Evolutionary conservation across 2,329 filamentous ascomycete species (phyloP).

Genomic region (Metarhizium guizhouense): DNA sequence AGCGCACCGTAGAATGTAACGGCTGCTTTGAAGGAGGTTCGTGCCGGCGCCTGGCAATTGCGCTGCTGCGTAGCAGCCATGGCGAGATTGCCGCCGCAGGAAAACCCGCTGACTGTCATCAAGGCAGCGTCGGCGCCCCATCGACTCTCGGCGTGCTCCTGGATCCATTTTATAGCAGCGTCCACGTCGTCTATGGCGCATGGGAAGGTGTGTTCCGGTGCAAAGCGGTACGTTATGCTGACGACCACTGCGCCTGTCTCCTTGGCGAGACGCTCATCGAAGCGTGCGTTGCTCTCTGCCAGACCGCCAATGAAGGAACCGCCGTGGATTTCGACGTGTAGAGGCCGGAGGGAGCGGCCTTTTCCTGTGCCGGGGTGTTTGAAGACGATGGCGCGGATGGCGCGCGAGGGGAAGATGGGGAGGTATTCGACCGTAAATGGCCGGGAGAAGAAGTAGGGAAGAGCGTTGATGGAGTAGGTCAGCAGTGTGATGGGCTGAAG

Average conservation of each 20-base stretch:
- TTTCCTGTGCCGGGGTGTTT: too few species aligned
- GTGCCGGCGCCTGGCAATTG: constrained; percentile 10
- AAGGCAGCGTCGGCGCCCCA: constrained; percentile 25
- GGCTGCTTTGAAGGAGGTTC: too few species aligned
- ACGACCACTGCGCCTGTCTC: constrained; percentile 35
- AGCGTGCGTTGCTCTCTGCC: too few species aligned
- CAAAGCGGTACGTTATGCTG: constrained; percentile 41
- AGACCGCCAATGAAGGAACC: too few species aligned
- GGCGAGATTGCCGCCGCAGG: constrained; percentile 34
- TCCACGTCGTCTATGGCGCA: constrained; percentile 37
- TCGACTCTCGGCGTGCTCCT: too few species aligned
- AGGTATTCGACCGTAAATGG: constrained; percentile 26
- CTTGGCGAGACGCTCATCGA: constrained; percentile 6
- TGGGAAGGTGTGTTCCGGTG: constrained; percentile 42
- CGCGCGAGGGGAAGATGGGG: constrained; percentile 14
- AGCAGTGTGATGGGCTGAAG: constrained; percentile 32
- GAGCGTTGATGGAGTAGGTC: constrained; percentile 25
- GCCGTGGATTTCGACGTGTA: too few species aligned
- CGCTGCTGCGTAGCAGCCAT: constrained; percentile 22
- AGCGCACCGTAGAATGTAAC: too few species aligned
- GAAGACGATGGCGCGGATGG: too few species aligned
- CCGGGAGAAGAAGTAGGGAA: constrained; percentile 26
- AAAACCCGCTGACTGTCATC: constrained; percentile 34
- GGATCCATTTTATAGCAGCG: constrained; percentile 22
- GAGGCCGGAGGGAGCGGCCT: too few species aligned